Base-by-base conservation (phyloP, 2,329 filamentous ascomycete species). In the Chaetomiaceae sp. region DNA sequence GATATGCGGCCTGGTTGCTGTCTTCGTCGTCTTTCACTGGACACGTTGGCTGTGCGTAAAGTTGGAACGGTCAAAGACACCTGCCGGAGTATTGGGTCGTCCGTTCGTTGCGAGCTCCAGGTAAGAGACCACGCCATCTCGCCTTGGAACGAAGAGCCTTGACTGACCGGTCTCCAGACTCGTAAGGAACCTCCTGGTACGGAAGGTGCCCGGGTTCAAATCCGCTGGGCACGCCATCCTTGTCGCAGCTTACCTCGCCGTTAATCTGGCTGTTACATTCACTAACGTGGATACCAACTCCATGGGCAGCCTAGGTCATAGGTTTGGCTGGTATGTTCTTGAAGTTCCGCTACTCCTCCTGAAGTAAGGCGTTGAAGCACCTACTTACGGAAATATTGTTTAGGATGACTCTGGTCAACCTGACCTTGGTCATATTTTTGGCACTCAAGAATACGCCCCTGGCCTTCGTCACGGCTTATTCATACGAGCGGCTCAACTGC, bases 381-480 rank as follows among this genome's bases (percentile, higher is more conserved):
- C 5, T 27, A 18, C 37, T 52, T 7, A 50, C 25, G n/a, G 40
- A 34, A 3, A 18, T 34, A 7, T 6, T 20, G 33, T 8, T 16
- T 42, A 69, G 67, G 67, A 47, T 67, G 48, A 51, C 64, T 18
- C 43, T 64, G 13, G 58, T 53, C 18, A 84, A 84, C 58, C 63
- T 81, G 27, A 66, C 70, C 11, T 66, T 84, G 14, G 71, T 80
- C 11, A 68, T 81, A 11, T 76, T 82, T 44, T 67, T 84, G 14
- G 71, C 75, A 1, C 68, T 84, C 37, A 82, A 82, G 59, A 82
- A 83, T 61, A 83, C 80, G 0, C 81, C 80, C 0, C 64, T 84
- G 16, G 75, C 75, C 0, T 73, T 75, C 54, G 58, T 84, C 10
- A 76, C 76, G 1, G 67, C 73, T 1, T 78, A 76, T 61, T 82